These are phyloP conservation scores for Lipomyces orientalis DNA, from an alignment of 805 yeast genomes.

Conservation along the genomic window DNA sequence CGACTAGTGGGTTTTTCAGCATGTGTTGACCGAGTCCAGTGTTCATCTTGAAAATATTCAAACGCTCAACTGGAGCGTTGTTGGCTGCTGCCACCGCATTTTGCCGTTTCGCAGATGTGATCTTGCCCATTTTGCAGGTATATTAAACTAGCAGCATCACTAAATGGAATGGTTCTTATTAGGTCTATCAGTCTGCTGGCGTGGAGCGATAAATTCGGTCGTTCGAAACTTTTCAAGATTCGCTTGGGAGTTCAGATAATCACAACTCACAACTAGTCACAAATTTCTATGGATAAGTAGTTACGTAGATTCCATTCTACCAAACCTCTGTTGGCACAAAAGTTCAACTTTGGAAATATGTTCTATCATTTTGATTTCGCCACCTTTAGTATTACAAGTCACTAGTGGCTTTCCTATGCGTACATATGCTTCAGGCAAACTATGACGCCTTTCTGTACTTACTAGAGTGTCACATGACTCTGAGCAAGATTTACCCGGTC, in stretches of 20 bases:
- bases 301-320: too few species aligned
- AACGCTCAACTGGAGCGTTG: conserved; percentile 15
- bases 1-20: conserved; percentile 91
- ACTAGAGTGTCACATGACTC: too few species aligned
- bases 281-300: too few species aligned
- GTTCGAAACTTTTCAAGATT: not conserved
- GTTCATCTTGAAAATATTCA: conserved; percentile 81
- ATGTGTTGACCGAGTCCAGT: conserved; percentile 97
- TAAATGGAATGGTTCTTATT: not conserved
- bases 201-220: not conserved
- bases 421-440: too few species aligned
- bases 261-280: not conserved
- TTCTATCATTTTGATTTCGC: too few species aligned
- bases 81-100: conserved; percentile 59
- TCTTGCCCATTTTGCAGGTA: conserved; percentile 36
- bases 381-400: too few species aligned
- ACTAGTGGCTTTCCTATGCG: too few species aligned
- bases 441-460: too few species aligned
- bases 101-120: conserved; percentile 18
- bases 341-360: too few species aligned
- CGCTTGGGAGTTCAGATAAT: not conserved
- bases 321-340: too few species aligned
- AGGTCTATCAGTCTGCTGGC: not conserved
- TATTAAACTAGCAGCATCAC: not conserved
- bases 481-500: too few species aligned